Percentiles rank a stretch among this genome's conserved stretches.
phyloP scores from a whole-genome alignment of 306 rosid species.

The Echinosophora koreensis region DNA sequence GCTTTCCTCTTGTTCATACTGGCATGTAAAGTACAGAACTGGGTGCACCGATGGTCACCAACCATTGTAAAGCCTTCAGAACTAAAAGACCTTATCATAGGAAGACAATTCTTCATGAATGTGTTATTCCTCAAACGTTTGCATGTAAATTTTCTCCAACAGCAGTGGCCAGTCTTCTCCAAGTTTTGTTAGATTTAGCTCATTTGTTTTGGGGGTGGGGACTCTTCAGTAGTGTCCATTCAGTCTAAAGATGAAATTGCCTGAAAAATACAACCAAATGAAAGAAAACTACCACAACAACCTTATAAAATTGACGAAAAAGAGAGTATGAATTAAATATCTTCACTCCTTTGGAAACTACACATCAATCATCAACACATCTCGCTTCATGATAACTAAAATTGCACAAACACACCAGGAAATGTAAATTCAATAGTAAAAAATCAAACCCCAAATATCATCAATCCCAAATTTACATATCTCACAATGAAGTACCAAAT shows the following conservation, averaged over 20 bases:
- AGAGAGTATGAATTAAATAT: neutral
- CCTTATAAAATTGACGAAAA: neutral
- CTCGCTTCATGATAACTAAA: neutral
- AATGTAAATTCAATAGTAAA: neutral
- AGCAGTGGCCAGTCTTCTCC: constrained; percentile 98
- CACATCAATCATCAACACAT: neutral
- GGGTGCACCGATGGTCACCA: constrained; percentile 43
- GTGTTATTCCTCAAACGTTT: constrained; percentile 75
- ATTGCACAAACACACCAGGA: neutral
- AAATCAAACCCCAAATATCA: neutral
- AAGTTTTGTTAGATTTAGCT: constrained; percentile 91
- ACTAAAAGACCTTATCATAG: constrained; percentile 60
- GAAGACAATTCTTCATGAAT: constrained; percentile 49
- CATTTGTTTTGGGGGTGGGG: neutral
- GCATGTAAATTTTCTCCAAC: constrained; percentile 92
- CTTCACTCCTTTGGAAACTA: constrained; percentile 17
- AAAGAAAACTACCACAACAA: neutral
- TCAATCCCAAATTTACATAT: neutral
- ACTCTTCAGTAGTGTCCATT: no score
- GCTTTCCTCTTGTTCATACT: constrained; percentile 49
- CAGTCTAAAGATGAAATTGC: neutral
- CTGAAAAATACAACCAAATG: neutral
- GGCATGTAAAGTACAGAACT: constrained; percentile 52
- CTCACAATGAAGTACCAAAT: no score
- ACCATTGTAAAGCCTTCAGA: constrained; percentile 52